A percentile compares a stretch with the other conserved stretches of the same genome.
Conservation (phyloP, 345 rosid species). For the Clarkia xantiana region DNA sequence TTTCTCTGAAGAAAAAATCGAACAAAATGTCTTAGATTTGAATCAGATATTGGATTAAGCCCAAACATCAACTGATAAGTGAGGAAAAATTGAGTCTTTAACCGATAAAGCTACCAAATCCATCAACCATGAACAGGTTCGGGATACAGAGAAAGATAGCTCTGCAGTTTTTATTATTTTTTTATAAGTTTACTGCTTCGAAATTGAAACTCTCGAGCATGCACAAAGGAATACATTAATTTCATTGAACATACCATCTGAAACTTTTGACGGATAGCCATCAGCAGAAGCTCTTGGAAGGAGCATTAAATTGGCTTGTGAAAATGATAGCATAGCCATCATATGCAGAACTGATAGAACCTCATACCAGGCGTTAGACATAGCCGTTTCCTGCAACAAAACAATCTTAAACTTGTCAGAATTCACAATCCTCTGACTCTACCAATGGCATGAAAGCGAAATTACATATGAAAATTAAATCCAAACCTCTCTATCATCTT, state of each 20-base stretch:
- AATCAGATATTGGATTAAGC: too few relatives aligned
- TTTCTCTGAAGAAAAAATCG: conserved; percentile 38
- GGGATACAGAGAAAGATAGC: too few relatives aligned
- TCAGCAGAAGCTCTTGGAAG: conserved; percentile 76
- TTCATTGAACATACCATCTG: conserved; percentile 49
- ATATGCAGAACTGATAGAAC: conserved; percentile 91
- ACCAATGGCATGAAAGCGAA: neutral
- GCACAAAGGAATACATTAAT: neutral
- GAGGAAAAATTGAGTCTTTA: too few relatives aligned
- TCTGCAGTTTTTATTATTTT: too few relatives aligned
- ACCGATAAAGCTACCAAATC: too few relatives aligned
- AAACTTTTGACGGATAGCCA: conserved; percentile 69
- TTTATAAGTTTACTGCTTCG: too few relatives aligned
- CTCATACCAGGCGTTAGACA: conserved; percentile 89
- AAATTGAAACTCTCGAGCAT: too few relatives aligned
- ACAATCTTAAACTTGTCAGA: conserved; percentile 1
- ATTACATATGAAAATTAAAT: neutral
- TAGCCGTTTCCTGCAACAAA: conserved; percentile 66
- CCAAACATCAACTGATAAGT: too few relatives aligned
- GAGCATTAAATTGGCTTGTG: conserved; percentile 79
- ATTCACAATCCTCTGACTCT: neutral
- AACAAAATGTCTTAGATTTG: too few relatives aligned
- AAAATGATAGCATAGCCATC: conserved; percentile 84
- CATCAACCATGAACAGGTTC: too few relatives aligned
- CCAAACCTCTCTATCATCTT: conserved; percentile 78